Base-by-base conservation (phyloP, 2,329 filamentous ascomycete genomes). In the Trichoderma pleuroti region DNA sequence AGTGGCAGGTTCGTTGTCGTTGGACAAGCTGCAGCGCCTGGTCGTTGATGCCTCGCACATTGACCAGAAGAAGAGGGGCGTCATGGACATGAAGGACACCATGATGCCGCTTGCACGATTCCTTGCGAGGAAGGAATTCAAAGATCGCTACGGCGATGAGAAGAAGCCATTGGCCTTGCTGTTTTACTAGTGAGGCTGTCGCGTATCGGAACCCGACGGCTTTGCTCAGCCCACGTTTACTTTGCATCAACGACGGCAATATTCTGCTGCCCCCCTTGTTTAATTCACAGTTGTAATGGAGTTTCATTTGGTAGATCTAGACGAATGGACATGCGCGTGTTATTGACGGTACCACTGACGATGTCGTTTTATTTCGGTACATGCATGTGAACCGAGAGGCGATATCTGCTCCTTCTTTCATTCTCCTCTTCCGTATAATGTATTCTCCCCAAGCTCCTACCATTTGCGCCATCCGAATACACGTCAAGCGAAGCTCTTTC, bases 51-150 rank as follows among this genome's bases (percentile, higher is more conserved):
- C 93, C 16, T 97, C 94, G 9, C 91, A 97, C 78, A 92, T 98
- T 74, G 95, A 99, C 81, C 89, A 92, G 81, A 99, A 99, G 86
- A 97, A 97, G 85, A 87, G 94, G 60, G 93, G 94, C 0, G 89
- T 99, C 73, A 89, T 97, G 80, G 96, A 98, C 78, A 98, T 98
- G 93, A 93, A 92, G 80, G 96, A 99, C 72, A 93, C 93, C 0
- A 91, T 94, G 83, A 86, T 94, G 76, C 93, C 93, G 8, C 86
- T 98, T 61, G 87, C 93, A 59, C 87, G 89, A 72, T 89, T 97
- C 78, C 83, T 99, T 64, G 87, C 90, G 39, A 86, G 89, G 69
- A 83, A 88, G 18, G 90, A 93, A 76, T 86, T 98, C 75, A 91
- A 90, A 79, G 88, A 89, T 64, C 86, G 90, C 73, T 97, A 93